Evolutionary conservation across 2,329 filamentous ascomycete species (phyloP), one percentile per base, ranked within the genome.

Genomic region (Fusarium sp.): DNA sequence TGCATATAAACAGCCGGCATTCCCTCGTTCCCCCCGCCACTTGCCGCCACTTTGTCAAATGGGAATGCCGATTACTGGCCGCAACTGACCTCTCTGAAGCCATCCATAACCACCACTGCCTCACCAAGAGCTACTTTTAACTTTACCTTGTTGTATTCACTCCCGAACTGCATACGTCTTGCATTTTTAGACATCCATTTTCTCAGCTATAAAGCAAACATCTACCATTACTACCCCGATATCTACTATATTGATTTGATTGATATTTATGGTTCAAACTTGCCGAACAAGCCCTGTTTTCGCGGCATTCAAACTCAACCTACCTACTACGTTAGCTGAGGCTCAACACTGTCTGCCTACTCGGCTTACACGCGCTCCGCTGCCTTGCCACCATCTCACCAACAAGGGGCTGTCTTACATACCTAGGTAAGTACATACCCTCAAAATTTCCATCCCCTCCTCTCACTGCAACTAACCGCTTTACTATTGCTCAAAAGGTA

Each of bases 1-100:
- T 74, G 77, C 78, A 81, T 80, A 81, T 81, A 81, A 81, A 81
- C 78, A 77, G 68, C 70, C 71, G 72, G 67, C 70, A 73, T 76
- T 79, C 78, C 78, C 78, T 75, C 51, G 49, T 54, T 60, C 56
- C 50, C 49, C 53, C 63, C 63, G 56, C 67, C 53, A 60, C 60
- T 61, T 67, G 44, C 68, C 61, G 57, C 58, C 48, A 44, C 51
- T 53, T 55, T 67, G 54, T 57, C 52, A 33, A 66, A 58, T 60
- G 55, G 47, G 43, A 69, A 50, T 69, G 60, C 65, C 66, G 61
- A 53, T 56, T 67, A 54, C 50, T 54, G 39, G 45, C 57, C 57
- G 48, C 58, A 47, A 51, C 51, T 64, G 43, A 27, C 49, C 27
- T 49, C 21, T 31, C 17, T n/a, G 33, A 42, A 53, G 32, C 39